Percentiles rank a stretch among this genome's conserved stretches.
These are phyloP conservation scores for Massospora cicadina DNA, from an alignment of 371 early-diverging fungal species.

Conservation along the genomic window DNA sequence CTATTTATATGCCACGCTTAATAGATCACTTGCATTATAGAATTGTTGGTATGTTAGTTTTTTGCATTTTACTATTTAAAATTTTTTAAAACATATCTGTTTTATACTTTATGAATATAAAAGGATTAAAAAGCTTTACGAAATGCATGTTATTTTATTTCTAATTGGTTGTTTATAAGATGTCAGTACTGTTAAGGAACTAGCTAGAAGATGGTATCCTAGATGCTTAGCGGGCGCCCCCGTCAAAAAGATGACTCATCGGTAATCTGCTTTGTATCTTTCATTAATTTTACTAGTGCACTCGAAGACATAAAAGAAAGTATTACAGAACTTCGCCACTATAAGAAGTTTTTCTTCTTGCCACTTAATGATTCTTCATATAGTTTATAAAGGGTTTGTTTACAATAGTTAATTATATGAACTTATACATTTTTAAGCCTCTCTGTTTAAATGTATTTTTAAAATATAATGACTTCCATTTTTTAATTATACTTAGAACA, in stretches of 20 bases:
- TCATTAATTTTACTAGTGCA: slow-evolving; percentile 29
- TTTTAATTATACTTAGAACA: too few species aligned
- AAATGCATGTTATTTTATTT: too few species aligned
- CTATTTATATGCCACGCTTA: slow-evolving; percentile 61
- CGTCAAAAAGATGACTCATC: slow-evolving; percentile 32
- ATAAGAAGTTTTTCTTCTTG: slow-evolving; percentile 15
- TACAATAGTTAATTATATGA: too few species aligned
- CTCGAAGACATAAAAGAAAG: slow-evolving; percentile 82
- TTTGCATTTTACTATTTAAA: neutral
- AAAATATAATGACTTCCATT: too few species aligned
- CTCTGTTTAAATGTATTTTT: too few species aligned
- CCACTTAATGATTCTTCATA: neutral
- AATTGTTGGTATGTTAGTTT: slow-evolving; percentile 32
- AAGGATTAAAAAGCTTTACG: too few species aligned
- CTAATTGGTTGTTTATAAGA: too few species aligned
- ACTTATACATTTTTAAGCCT: too few species aligned
- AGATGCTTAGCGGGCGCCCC: slow-evolving; percentile 23
- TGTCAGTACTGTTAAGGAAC: slow-evolving; percentile 81
- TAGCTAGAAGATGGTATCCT: slow-evolving; percentile 59
- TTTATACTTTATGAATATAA: too few species aligned
- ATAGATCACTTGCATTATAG: slow-evolving; percentile 72
- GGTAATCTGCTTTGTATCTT: slow-evolving; percentile 8
- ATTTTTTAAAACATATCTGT: neutral
- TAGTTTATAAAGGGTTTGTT: neutral
- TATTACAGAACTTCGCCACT: slow-evolving; percentile 68